Evolutionary conservation across 345 rosid genomes (phyloP).

Genomic region (Psidium guajava): DNA sequence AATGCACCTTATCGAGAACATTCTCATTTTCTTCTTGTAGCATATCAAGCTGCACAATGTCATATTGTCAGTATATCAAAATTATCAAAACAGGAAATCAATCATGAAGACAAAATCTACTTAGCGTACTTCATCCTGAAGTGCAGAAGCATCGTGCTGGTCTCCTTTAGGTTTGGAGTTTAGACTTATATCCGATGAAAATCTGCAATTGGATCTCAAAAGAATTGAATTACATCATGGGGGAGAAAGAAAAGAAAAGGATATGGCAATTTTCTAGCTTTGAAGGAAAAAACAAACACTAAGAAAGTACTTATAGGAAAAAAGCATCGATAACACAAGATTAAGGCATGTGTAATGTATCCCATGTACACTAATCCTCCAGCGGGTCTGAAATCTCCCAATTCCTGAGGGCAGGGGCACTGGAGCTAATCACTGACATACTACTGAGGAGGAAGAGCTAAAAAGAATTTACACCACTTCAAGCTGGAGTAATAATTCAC

Average conservation of each 20-base stretch:
- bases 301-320: background rate
- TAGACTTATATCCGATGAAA: constrained; percentile 34
- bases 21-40: constrained; percentile 80
- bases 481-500: background rate
- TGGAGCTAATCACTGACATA: background rate
- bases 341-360: background rate
- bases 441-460: background rate
- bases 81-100: background rate
- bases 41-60: constrained; percentile 70
- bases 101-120: background rate
- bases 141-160: constrained; percentile 80
- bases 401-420: background rate
- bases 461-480: background rate
- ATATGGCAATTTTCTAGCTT: background rate
- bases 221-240: background rate
- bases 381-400: background rate
- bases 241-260: background rate
- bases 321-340: background rate
- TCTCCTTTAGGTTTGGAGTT: constrained; percentile 34
- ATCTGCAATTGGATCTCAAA: constrained; percentile 33
- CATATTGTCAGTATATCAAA: background rate
- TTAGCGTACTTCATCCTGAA: constrained; percentile 72
- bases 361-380: background rate
- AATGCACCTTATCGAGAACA: constrained; percentile 49
- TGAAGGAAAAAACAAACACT: background rate